These are phyloP conservation scores for Penicillium verrucosum DNA, from an alignment of 2,329 filamentous ascomycete species.

Conservation along the genomic window DNA sequence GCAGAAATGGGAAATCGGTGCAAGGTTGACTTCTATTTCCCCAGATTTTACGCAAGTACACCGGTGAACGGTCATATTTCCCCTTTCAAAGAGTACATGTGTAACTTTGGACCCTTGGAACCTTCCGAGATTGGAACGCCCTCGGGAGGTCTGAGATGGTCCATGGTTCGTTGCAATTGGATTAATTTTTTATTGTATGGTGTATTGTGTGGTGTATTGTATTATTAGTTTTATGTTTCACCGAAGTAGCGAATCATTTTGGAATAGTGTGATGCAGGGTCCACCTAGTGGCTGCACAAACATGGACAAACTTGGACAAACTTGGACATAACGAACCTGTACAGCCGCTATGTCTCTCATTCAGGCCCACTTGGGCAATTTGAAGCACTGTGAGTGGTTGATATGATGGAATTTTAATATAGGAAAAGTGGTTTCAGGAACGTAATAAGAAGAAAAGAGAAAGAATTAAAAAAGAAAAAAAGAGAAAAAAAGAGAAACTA, in stretches of 20 bases:
- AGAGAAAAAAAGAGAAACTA: slow-evolving; percentile 1
- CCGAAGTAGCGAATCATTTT: neutral
- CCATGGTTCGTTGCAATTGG: neutral
- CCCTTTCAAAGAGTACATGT: neutral
- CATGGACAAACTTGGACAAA: neutral
- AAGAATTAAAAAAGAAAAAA: neutral
- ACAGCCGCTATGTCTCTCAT: neutral
- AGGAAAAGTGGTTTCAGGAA: neutral
- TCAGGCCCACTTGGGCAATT: neutral
- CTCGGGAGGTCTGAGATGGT: neutral
- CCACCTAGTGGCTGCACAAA: neutral
- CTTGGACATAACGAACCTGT: too few relatives aligned
- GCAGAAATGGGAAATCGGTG: neutral
- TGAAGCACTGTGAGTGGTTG: neutral
- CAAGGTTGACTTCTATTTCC: neutral
- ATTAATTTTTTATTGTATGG: neutral
- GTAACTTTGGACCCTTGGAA: neutral
- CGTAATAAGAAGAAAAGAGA: neutral
- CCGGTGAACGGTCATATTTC: neutral
- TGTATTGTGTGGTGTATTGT: neutral
- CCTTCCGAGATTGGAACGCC: neutral
- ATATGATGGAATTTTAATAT: neutral
- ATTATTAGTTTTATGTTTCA: neutral
- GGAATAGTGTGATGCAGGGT: slow-evolving; percentile 6
- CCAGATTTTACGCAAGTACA: neutral